Base-by-base conservation (phyloP, 2,329 filamentous ascomycete species). In the Plenodomus lindquistii region DNA sequence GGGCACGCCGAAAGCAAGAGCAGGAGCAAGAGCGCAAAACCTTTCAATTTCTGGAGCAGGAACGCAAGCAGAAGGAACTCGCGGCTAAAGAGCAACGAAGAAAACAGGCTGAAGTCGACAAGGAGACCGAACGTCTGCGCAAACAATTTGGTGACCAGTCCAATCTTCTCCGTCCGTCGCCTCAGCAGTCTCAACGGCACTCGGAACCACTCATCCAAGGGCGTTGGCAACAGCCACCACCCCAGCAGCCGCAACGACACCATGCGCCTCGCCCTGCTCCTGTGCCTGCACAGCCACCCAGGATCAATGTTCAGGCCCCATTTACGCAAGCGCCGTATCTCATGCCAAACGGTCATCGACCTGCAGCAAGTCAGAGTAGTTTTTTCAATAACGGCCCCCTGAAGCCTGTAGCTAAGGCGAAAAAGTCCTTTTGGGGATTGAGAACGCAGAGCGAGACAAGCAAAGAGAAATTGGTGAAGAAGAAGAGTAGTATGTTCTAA, bases 71-170 rank as follows among this genome's bases (percentile, higher is more conserved):
- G 61, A 86, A 88, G 79, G 77, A 88, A 4, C 81, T 86, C 40
- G 76, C 80, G 37, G 87, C 91, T 64, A 80, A 79, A 46, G 85
- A 88, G 59, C 79, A 76, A 0, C 79, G 75, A 46, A 70, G 73
- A 21, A 77, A 74, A 49, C 77, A 84, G 53, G 77, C 75, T 1
- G 81, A 82, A 44, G 62, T 80, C 13, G 76, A 96, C 29, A 83
- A 84, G 37, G 92, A 97, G 72, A 96, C 91, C 0, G 86, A 86
- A 58, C 81, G 91, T 0, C 75, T 97, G 7, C 78, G 83, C 18
- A 82, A 78, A 57, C 71, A 86, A 59, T 92, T 89, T 60, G 88
- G 88, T 40, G 77, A 68, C 46, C 69, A 72, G 40, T 62, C 59
- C 20, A 63, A 60, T 21, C 50, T 71, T 4, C 54, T 69, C 5